Evolutionary conservation across 441 rosid genomes (phyloP).

Genomic region (Adansonia gregorii): DNA sequence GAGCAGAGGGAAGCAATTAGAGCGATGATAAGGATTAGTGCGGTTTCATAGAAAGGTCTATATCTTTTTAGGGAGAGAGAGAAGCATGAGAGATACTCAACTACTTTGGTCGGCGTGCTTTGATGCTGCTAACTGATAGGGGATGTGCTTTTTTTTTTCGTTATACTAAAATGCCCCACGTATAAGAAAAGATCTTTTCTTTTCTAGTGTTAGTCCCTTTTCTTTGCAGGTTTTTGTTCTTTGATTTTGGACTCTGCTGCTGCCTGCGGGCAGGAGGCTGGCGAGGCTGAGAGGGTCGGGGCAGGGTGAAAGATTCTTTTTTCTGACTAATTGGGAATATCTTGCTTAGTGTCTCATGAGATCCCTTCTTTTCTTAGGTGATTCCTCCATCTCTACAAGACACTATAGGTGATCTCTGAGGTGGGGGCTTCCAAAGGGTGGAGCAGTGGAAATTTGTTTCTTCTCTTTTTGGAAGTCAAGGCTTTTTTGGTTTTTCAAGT

Average conservation of each 20-base stretch:
- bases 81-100: constrained; percentile 20
- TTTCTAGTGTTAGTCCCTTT: constrained; percentile 33
- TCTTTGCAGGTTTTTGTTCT: constrained; percentile 60
- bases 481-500: constrained; percentile 7
- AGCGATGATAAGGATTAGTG: constrained; percentile 44
- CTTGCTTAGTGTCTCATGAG: too few species aligned
- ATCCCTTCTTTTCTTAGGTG: constrained; percentile 29
- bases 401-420: background rate
- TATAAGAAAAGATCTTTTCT: constrained; percentile 40
- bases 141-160: constrained; percentile 25
- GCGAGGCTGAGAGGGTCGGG: background rate
- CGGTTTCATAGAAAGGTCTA: constrained; percentile 60
- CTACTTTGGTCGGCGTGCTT: constrained; percentile 60
- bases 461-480: constrained; percentile 6
- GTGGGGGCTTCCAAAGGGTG: background rate
- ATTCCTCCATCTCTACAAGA: constrained; percentile 24
- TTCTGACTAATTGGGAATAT: constrained; percentile 38
- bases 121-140: constrained; percentile 51
- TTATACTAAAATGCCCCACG: constrained; percentile 39
- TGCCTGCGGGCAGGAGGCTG: background rate
- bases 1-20: constrained; percentile 33
- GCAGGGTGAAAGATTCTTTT: constrained; percentile 23
- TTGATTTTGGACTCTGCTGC: constrained; percentile 46
- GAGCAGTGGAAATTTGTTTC: background rate
- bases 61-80: constrained; percentile 40